These are phyloP conservation scores for Cyclotella sp. DNA, from an alignment of 108 stramenopile species.

Conservation along the genomic window DNA sequence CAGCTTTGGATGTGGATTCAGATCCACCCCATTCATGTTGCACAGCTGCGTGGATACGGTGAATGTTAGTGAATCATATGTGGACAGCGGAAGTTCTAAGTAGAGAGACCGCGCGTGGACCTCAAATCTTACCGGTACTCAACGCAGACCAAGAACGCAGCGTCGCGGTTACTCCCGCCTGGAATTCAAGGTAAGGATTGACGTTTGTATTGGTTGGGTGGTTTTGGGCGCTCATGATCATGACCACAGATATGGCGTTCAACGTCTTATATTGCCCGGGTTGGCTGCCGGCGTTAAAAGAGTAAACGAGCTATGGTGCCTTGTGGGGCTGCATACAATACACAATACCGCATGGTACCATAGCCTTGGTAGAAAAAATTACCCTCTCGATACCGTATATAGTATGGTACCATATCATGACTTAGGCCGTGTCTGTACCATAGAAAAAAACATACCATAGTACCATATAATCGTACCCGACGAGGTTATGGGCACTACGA, in stretches of 20 bases:
- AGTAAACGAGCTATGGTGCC: no score
- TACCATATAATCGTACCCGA: no score
- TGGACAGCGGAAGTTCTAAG: neutral
- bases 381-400: no score
- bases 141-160: constrained; percentile 85
- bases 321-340: no score
- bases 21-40: constrained; percentile 85
- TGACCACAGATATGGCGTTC: neutral
- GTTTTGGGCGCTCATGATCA: neutral
- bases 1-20: constrained; percentile 68
- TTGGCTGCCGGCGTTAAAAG: neutral
- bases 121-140: neutral
- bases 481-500: no score
- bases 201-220: neutral
- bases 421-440: no score
- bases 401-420: no score
- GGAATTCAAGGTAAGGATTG: constrained; percentile 67
- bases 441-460: no score
- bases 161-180: constrained; percentile 85
- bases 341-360: no score
- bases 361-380: no score
- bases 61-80: neutral
- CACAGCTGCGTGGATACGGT: constrained; percentile 64
- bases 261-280: neutral
- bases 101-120: neutral